phyloP scores from a whole-genome alignment of 169 alveolate genomes.

The Plasmodium cynomolgi region DNA sequence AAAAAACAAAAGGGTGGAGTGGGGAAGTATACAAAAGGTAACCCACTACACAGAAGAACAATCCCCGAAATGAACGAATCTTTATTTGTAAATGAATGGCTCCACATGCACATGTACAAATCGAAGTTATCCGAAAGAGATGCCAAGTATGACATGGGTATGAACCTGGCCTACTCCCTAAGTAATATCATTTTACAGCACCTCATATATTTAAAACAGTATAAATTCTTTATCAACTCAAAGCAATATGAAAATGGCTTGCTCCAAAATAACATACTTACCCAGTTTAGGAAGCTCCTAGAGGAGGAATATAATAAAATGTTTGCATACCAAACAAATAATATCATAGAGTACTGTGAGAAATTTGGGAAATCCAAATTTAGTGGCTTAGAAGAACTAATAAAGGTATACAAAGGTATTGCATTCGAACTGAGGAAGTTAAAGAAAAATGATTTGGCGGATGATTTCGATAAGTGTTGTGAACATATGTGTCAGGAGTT shows the following conservation, averaged over 20 bases:
- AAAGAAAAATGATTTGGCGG: conserved; percentile 45
- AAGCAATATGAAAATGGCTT: conserved; percentile 60
- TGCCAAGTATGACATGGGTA: conserved; percentile 12
- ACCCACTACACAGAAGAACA: background rate
- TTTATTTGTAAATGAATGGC: conserved; percentile 37
- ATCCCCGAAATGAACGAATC: background rate
- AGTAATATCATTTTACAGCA: conserved; percentile 64
- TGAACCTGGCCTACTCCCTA: conserved; percentile 57
- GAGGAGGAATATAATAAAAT: conserved; percentile 70
- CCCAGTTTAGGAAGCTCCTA: conserved; percentile 42
- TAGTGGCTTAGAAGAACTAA: conserved; percentile 41
- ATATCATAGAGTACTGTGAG: conserved; percentile 45
- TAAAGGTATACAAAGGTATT: conserved; percentile 70
- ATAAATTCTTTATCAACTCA: conserved; percentile 33
- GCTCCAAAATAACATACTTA: conserved; percentile 48
- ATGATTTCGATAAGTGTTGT: conserved; percentile 74
- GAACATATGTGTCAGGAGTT: conserved; percentile 75
- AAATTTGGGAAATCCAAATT: conserved; percentile 57
- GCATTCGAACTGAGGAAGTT: conserved; percentile 47
- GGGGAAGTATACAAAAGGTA: background rate
- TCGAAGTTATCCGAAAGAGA: background rate
- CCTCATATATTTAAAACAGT: conserved; percentile 42
- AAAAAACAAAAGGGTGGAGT: background rate
- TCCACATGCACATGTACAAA: conserved; percentile 26
- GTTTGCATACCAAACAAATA: conserved; percentile 74